These are phyloP conservation scores for Rheum nobile DNA, from an alignment of 148 eudicot species.

Conservation along the genomic window DNA sequence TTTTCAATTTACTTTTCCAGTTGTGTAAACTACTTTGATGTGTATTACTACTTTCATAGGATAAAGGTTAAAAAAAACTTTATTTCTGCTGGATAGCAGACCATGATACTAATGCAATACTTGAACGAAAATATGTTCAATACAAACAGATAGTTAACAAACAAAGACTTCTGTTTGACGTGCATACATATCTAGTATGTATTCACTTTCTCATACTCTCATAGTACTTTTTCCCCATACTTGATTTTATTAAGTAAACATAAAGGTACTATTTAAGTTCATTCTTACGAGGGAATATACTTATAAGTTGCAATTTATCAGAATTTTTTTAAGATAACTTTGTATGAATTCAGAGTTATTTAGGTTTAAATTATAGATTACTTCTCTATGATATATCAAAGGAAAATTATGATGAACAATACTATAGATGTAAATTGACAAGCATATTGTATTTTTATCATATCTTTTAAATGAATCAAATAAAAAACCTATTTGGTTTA, in stretches of 20 bases:
- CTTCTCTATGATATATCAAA: not conserved
- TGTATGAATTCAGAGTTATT: not conserved
- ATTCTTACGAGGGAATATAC: not conserved
- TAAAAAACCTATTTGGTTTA: too few relatives aligned
- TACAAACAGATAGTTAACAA: not conserved
- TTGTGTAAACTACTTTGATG: not conserved
- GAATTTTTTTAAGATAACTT: not conserved
- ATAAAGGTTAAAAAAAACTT: not conserved
- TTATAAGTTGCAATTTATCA: not conserved
- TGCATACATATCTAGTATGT: not conserved
- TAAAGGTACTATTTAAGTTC: not conserved
- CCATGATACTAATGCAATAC: not conserved
- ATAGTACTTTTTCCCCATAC: not conserved
- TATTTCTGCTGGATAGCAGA: not conserved
- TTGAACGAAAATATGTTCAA: not conserved
- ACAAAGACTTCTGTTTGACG: not conserved
- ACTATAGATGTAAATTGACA: not conserved
- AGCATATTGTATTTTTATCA: not conserved
- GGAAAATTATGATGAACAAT: not conserved
- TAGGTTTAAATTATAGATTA: not conserved
- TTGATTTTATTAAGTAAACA: not conserved
- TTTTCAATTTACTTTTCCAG: not conserved
- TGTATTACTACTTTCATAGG: not conserved
- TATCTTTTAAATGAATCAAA: too few relatives aligned
- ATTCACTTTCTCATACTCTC: not conserved